Percentiles rank a stretch among this genome's conserved stretches.
phyloP scores from a whole-genome alignment of 2,329 filamentous ascomycete genomes.

The Elsinoe arachidis region DNA sequence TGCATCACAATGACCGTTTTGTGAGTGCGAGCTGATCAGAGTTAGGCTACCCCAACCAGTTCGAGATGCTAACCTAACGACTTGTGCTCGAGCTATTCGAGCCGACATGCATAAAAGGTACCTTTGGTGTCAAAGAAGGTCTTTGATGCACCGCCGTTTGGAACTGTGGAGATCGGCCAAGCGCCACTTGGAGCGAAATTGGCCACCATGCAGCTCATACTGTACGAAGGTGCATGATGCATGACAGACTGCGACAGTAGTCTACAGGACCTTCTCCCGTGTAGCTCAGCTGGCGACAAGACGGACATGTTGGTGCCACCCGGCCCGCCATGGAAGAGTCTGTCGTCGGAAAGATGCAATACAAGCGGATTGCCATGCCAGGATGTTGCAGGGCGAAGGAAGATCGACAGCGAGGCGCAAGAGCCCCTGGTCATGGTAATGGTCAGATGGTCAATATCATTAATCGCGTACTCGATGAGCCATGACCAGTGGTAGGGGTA shows the following conservation, averaged over 20 bases:
- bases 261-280: too few relatives aligned
- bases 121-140: background rate
- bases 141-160: background rate
- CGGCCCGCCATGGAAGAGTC: background rate
- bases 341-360: background rate
- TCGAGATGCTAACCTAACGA: background rate
- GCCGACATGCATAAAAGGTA: background rate
- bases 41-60: background rate
- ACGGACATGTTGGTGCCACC: background rate
- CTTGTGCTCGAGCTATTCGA: background rate
- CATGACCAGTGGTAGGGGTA: too few relatives aligned
- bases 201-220: background rate
- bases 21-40: background rate
- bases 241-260: background rate
- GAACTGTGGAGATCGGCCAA: background rate
- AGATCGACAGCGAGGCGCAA: background rate
- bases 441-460: background rate
- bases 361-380: background rate
- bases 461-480: background rate
- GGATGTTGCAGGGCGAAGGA: background rate
- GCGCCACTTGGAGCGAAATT: background rate
- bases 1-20: background rate
- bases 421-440: background rate
- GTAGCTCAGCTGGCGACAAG: background rate
- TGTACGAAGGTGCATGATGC: background rate